Conservation (phyloP, 768 basidiomycete species). For the Galerina sulciceps region DNA sequence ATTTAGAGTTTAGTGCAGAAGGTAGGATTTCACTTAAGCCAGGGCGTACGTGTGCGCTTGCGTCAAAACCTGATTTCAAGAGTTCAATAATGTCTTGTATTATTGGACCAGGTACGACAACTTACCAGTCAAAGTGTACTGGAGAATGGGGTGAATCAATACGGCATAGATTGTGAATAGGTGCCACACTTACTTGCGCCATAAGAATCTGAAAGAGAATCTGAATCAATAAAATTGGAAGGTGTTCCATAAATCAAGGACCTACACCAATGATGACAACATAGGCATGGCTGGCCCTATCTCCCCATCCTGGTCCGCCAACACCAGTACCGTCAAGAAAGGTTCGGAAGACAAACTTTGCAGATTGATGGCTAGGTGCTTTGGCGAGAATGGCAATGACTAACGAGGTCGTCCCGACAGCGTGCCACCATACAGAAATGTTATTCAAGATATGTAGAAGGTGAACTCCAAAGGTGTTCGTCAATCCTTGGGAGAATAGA, state of each 20-base stretch:
- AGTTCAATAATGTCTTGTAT: neutral
- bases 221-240: neutral
- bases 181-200: conserved; percentile 51
- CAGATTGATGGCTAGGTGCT: conserved; percentile 73
- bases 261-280: conserved; percentile 67
- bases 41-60: conserved; percentile 64
- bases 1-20: neutral
- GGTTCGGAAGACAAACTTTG: conserved; percentile 67
- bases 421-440: conserved; percentile 77
- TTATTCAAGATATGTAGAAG: conserved; percentile 72
- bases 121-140: conserved; percentile 71
- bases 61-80: conserved; percentile 63
- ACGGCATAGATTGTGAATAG: neutral
- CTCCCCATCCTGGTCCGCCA: conserved; percentile 61
- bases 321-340: conserved; percentile 74
- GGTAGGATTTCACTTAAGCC: neutral
- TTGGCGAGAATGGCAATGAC: conserved; percentile 72
- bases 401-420: conserved; percentile 67
- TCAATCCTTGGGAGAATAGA: conserved; percentile 66
- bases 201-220: conserved; percentile 52
- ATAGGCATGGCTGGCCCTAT: conserved; percentile 70
- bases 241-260: neutral
- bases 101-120: neutral
- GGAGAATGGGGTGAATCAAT: neutral
- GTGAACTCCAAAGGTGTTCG: conserved; percentile 77